Base-by-base conservation (phyloP, 495 filamentous ascomycete species). In the Hyaloscypha hepaticicola region DNA sequence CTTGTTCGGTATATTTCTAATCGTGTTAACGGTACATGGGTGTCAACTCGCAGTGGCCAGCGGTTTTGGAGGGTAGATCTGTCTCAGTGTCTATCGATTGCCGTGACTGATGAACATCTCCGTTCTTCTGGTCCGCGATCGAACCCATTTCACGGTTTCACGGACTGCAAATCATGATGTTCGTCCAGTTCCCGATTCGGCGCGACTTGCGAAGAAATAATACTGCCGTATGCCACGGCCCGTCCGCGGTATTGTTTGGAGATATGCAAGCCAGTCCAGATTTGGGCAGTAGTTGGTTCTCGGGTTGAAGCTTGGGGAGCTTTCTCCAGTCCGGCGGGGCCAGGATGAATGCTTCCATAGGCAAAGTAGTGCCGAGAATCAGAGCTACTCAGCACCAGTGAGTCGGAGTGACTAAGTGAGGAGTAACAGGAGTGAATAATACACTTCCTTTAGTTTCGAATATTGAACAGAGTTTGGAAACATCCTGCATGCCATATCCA, bases 201-300 rank as follows among this genome's bases (percentile, higher is more conserved):
- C 31, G 53, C 0, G 26, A 26, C n/a, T 57, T 33, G 53, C 53
- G 53, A 57, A n/a, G n/a, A n/a, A n/a, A n/a, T n/a, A n/a, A 27
- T 21, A 16, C 38, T 16, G 3, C 38, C 38, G 38, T 16, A 45
- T 45, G 38, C 16, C 38, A 45, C 66, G 66, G 62, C 56, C 66
- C 61, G 66, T 61, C 62, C 60, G 66, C 66, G 61, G 66, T 33
- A 58, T 28, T 61, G 66, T 68, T 64, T 68, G 58, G 66, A 61
- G 56, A 61, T 68, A 68, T 68, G 66, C 66, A 68, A 38, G 66
- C 33, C 29, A 7, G 41, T 65, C 66, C 53, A 51, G 55, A 66
- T 66, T n/a, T 38, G 49, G 66, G 22, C 61, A 58, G n/a, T 60
- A 58, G 66, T 58, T 65, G 66, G 59, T 33, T 57, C 60, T 64